Evolutionary conservation across 257 asterid genomes (phyloP).

Genomic region (Solanum ossicruentum): DNA sequence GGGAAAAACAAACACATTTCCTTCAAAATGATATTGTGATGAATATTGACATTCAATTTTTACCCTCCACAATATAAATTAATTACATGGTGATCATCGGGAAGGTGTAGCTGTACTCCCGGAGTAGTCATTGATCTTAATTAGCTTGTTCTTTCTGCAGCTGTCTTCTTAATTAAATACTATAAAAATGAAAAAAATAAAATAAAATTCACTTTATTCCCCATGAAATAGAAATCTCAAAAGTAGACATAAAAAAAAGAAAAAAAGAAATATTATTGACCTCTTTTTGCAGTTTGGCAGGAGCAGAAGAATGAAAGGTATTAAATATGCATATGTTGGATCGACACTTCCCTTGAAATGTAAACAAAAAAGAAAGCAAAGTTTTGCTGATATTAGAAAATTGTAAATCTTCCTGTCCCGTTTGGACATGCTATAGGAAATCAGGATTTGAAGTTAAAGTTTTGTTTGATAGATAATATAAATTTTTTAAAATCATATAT

Average conservation of each 20-base stretch:
- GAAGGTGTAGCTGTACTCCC: neutral
- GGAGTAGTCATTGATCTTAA: neutral
- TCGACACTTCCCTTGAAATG: neutral
- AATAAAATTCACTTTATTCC: neutral
- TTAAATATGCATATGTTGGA: neutral
- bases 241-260: neutral
- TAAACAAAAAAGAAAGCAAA: neutral
- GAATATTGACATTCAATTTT: neutral
- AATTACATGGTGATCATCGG: slow-evolving; percentile 2
- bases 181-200: neutral
- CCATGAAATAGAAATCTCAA: neutral
- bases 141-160: neutral
- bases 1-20: neutral
- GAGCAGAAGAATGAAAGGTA: neutral
- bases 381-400: no score
- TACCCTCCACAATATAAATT: neutral
- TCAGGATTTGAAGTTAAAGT: neutral
- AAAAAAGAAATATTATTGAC: neutral
- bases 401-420: no score
- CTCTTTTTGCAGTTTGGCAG: neutral
- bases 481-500: neutral
- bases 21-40: neutral
- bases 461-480: neutral
- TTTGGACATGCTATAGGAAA: no score
- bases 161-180: neutral